phyloP scores from a whole-genome alignment of 768 basidiomycete species.

The Auricularia sp. region DNA sequence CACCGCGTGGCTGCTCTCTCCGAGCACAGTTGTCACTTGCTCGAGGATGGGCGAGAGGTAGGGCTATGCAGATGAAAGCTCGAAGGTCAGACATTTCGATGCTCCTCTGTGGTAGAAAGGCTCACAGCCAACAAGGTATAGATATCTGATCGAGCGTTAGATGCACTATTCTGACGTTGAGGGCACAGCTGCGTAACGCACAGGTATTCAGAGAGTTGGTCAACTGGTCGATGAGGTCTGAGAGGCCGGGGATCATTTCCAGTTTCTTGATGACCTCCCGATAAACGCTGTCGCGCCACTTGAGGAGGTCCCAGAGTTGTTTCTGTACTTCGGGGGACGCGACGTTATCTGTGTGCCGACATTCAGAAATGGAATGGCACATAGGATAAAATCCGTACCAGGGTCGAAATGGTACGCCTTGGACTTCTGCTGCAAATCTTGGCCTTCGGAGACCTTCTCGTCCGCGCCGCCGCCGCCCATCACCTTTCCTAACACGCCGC shows the following conservation, averaged over 20 bases:
- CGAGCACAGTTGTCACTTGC: constrained; percentile 45
- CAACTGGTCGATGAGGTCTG: constrained; percentile 46
- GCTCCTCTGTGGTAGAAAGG: background rate
- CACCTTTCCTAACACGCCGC: constrained; percentile 40
- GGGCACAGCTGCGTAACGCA: constrained; percentile 19
- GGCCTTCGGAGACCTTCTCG: constrained; percentile 43
- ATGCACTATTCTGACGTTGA: background rate
- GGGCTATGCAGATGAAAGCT: background rate
- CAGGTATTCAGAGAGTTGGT: constrained; percentile 60
- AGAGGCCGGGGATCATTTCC: constrained; percentile 56
- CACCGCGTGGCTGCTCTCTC: constrained; percentile 57
- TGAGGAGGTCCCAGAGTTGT: constrained; percentile 44
- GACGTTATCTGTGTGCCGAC: constrained; percentile 30
- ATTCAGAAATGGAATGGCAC: background rate
- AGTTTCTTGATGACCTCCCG: constrained; percentile 44
- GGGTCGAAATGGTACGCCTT: constrained; percentile 58
- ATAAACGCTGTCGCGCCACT: constrained; percentile 55
- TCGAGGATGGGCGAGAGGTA: constrained; percentile 39
- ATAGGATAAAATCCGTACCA: constrained; percentile 1
- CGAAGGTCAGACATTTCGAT: no score
- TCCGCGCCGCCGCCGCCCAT: constrained; percentile 36
- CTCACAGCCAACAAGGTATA: constrained; percentile 31
- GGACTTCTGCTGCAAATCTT: constrained; percentile 36
- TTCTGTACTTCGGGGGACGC: constrained; percentile 55
- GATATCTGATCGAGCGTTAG: constrained; percentile 31